A percentile compares a stretch with the other conserved stretches of the same genome.
These are phyloP conservation scores for Arthrobotrys pseudoclavata DNA, from an alignment of 2,329 filamentous ascomycete genomes.

Conservation along the genomic window DNA sequence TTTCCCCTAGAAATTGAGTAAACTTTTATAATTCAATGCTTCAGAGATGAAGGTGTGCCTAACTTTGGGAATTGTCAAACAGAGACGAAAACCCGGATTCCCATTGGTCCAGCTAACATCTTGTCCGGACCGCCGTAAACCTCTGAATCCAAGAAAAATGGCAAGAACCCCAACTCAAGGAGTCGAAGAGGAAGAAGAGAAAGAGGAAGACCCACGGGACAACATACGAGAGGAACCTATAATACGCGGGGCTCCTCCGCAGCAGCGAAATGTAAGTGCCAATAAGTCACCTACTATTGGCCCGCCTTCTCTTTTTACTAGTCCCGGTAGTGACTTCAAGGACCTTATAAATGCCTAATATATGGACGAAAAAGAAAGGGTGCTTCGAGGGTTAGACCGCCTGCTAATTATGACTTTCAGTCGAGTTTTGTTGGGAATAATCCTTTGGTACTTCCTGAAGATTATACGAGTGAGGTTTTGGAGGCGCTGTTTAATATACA, in stretches of 20 bases:
- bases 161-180: slow-evolving; percentile 23
- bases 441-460: slow-evolving; percentile 16
- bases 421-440: slow-evolving; percentile 8
- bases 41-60: not conserved
- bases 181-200: not conserved
- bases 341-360: slow-evolving; percentile 35
- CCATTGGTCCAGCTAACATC: slow-evolving; percentile 22
- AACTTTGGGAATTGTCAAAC: not conserved
- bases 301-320: slow-evolving; percentile 22
- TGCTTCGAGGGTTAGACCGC: not conserved
- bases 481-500: not conserved
- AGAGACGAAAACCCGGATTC: slow-evolving; percentile 31
- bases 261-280: not conserved
- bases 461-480: slow-evolving; percentile 7
- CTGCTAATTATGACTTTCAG: slow-evolving; percentile 17
- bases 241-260: not conserved
- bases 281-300: slow-evolving; percentile 22
- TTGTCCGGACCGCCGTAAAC: slow-evolving; percentile 32
- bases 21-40: no score
- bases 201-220: not conserved
- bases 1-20: not conserved
- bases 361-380: slow-evolving; percentile 28
- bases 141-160: slow-evolving; percentile 33
- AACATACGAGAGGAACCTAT: not conserved
- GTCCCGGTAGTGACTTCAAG: slow-evolving; percentile 35